These are phyloP conservation scores for Crithidia brevicula DNA, from an alignment of 208 protist genomes.

Conservation along the genomic window DNA sequence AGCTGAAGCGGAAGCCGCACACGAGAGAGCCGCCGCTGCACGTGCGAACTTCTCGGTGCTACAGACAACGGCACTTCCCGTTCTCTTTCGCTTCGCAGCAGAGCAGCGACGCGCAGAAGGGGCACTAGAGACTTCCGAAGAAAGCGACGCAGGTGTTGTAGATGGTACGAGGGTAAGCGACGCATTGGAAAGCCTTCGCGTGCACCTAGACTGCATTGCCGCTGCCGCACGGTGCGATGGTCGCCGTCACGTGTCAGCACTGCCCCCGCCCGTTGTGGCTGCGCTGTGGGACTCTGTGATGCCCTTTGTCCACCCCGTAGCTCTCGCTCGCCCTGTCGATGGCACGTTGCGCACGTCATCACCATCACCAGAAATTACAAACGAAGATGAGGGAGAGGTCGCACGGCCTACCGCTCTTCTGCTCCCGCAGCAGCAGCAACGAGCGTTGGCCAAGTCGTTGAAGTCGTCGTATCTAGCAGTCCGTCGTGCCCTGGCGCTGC, in stretches of 20 bases:
- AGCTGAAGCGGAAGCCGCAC: background rate
- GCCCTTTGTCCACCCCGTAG: conserved; percentile 18
- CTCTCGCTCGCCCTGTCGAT: background rate
- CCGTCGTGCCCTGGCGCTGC: conserved; percentile 59
- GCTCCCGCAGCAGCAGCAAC: background rate
- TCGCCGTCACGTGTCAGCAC: conserved; percentile 47
- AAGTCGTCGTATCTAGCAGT: conserved; percentile 32
- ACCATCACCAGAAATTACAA: no score
- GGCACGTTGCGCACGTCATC: no score
- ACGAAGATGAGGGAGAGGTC: no score
- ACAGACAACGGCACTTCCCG: conserved; percentile 12
- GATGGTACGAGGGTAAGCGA: background rate
- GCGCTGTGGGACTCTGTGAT: conserved; percentile 62
- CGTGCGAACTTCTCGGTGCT: conserved; percentile 13
- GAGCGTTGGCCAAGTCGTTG: background rate
- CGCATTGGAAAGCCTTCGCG: conserved; percentile 2
- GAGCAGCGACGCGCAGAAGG: background rate
- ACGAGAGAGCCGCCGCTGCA: background rate
- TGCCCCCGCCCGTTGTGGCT: conserved; percentile 54
- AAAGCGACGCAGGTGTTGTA: background rate
- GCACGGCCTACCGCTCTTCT: background rate
- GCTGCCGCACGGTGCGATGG: conserved; percentile 34
- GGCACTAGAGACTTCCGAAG: background rate
- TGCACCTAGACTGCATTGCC: conserved; percentile 22
- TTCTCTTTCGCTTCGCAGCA: conserved; percentile 12